These are phyloP conservation scores for Andrographis paniculata DNA, from an alignment of 305 asterid species.

Conservation along the genomic window DNA sequence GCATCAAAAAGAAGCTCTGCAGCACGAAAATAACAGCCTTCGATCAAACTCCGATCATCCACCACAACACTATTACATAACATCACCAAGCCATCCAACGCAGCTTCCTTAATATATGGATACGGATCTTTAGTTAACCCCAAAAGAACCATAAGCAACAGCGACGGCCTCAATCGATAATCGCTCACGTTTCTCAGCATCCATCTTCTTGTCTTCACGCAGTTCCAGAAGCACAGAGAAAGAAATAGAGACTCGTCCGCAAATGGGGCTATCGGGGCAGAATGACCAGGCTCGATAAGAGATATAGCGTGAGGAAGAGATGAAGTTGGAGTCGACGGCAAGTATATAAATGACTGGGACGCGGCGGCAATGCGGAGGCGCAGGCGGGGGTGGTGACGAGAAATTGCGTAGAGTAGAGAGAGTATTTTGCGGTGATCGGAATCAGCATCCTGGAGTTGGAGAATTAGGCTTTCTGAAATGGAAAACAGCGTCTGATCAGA, in stretches of 20 bases:
- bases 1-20: slow-evolving; percentile 71
- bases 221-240: slow-evolving; percentile 49
- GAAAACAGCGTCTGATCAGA: slow-evolving; percentile 38
- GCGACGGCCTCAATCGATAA: slow-evolving; percentile 54
- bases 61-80: slow-evolving; percentile 32
- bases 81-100: slow-evolving; percentile 56
- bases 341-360: slow-evolving; percentile 29
- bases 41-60: slow-evolving; percentile 52
- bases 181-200: slow-evolving; percentile 41
- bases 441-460: slow-evolving; percentile 28
- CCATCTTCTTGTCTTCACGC: slow-evolving; percentile 53
- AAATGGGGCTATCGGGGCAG: slow-evolving; percentile 19
- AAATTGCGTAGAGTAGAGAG: slow-evolving; percentile 43
- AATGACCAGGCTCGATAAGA: slow-evolving; percentile 27
- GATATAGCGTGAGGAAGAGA: slow-evolving; percentile 48
- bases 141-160: slow-evolving; percentile 59
- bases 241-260: slow-evolving; percentile 65
- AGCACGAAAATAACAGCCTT: slow-evolving; percentile 65
- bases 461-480: slow-evolving; percentile 35
- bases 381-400: slow-evolving; percentile 33
- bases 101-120: slow-evolving; percentile 57
- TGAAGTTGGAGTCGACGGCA: slow-evolving; percentile 33
- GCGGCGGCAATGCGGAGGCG: slow-evolving; percentile 28
- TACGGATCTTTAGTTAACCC: slow-evolving; percentile 86
- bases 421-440: slow-evolving; percentile 30